Evolutionary conservation across 768 basidiomycete species (phyloP), one percentile per base, ranked within the genome.

Genomic region (Psilocybe subaeruginosa): DNA sequence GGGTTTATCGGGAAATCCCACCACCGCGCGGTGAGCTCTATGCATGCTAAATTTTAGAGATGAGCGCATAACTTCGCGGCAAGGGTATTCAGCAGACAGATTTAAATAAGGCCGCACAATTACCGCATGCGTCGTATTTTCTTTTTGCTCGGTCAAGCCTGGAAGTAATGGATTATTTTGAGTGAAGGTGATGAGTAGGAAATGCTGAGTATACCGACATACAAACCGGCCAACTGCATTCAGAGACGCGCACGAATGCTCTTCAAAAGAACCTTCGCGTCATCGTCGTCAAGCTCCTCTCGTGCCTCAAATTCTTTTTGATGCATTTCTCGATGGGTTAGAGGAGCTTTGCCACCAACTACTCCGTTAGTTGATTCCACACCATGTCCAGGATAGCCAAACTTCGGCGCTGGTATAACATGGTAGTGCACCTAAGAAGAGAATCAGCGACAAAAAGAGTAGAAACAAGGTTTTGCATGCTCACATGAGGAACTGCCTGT

Each of bases 401-500:
- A 78, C 31, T 62, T 76, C 2, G 90, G 90, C 1, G 90, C 89
- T 1, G 90, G 90, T 57, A 92, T 86, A 54, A 92, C 81, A 70
- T 92, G 90, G 68, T 87, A 90, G 70, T 91, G 90, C 31, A 91
- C 90, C 89, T 90, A 59, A 47, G 29, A 14, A 50, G 51, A 41
- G 29, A 62, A 59, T 23, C 29, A 58, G 27, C 5, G 35, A 47
- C 4, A 19, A 41, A 54, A 46, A 41, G 19, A 51, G 35, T 12
- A 54, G 56, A 50, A 35, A 54, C 48, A 43, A 35, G 23, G 29
- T 51, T 8, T 23, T 5, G 37, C 3, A 46, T 17, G 68, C 84
- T 60, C 63, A 90, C 90, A 75, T 92, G 90, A n/a, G 85, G 86
- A 6, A 92, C 88, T 3, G 87, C 88, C 69, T 92, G 90, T 0